These are phyloP conservation scores for Fraxinus anomala DNA, from an alignment of 257 asterid genomes.

Conservation along the genomic window DNA sequence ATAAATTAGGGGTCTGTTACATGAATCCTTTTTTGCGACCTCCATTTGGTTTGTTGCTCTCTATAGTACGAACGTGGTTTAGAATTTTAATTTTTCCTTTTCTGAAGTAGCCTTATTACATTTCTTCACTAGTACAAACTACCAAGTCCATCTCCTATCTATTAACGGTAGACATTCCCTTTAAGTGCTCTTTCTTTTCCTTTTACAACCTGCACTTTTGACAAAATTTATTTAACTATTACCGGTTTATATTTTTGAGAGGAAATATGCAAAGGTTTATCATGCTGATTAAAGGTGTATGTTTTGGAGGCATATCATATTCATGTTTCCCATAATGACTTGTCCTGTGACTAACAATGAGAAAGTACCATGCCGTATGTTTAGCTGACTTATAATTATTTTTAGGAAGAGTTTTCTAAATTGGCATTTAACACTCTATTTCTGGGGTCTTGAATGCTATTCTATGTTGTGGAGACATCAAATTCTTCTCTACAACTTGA, in stretches of 20 bases:
- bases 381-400: not conserved
- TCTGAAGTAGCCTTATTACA: constrained; percentile 5
- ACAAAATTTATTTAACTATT: not conserved
- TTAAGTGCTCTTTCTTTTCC: not conserved
- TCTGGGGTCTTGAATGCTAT: not conserved
- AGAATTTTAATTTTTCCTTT: not conserved
- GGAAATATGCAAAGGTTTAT: not conserved
- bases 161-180: too few species aligned
- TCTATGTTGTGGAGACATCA: not conserved
- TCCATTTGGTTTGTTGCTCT: not conserved
- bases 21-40: not conserved
- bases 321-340: not conserved
- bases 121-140: not conserved
- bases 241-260: constrained; percentile 11
- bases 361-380: not conserved
- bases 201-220: not conserved
- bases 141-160: not conserved
- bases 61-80: not conserved
- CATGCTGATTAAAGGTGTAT: not conserved
- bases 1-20: not conserved
- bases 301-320: not conserved
- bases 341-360: not conserved
- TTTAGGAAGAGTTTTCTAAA: not conserved
- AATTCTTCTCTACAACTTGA: not conserved
- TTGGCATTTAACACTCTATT: not conserved